A percentile compares a stretch with the other conserved stretches of the same genome.
phyloP scores from a whole-genome alignment of 768 basidiomycete species.

The Tephrocybe rancida region DNA sequence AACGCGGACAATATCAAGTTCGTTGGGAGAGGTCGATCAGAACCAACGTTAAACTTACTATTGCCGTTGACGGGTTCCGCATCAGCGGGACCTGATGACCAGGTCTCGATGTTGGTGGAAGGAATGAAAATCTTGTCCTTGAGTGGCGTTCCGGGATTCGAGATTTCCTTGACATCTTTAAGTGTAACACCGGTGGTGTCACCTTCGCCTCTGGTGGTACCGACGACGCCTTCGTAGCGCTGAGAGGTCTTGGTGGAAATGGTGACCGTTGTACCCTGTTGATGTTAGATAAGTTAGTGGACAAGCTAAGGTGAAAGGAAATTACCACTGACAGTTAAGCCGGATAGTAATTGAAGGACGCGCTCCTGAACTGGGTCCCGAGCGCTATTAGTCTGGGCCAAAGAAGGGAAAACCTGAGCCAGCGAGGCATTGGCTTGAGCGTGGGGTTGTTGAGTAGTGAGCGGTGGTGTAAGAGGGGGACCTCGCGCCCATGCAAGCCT shows the following conservation, averaged over 20 bases:
- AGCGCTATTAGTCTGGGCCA: constrained; percentile 52
- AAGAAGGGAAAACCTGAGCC: no score
- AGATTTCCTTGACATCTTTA: constrained; percentile 78
- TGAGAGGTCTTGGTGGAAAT: constrained; percentile 68
- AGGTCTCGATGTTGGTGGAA: constrained; percentile 71
- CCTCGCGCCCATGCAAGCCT: no score
- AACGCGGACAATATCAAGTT: no score
- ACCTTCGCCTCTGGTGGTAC: constrained; percentile 60
- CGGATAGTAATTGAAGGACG: constrained; percentile 63
- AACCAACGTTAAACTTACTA: constrained; percentile 47
- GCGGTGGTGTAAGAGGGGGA: no score
- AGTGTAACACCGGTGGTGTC: no score
- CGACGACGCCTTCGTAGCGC: constrained; percentile 76
- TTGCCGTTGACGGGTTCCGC: constrained; percentile 69
- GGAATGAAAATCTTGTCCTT: constrained; percentile 73
- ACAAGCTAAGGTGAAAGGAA: not conserved
- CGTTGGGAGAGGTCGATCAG: no score
- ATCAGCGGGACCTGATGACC: constrained; percentile 75
- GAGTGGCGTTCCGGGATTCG: constrained; percentile 64
- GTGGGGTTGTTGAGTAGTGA: no score
- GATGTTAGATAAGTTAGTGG: constrained; percentile 3
- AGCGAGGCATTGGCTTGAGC: no score
- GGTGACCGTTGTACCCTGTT: constrained; percentile 73
- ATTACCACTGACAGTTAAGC: constrained; percentile 75
- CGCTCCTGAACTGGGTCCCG: constrained; percentile 57